These are phyloP conservation scores for Penicillium frequentans DNA, from an alignment of 2,329 filamentous ascomycete species.

Conservation along the genomic window DNA sequence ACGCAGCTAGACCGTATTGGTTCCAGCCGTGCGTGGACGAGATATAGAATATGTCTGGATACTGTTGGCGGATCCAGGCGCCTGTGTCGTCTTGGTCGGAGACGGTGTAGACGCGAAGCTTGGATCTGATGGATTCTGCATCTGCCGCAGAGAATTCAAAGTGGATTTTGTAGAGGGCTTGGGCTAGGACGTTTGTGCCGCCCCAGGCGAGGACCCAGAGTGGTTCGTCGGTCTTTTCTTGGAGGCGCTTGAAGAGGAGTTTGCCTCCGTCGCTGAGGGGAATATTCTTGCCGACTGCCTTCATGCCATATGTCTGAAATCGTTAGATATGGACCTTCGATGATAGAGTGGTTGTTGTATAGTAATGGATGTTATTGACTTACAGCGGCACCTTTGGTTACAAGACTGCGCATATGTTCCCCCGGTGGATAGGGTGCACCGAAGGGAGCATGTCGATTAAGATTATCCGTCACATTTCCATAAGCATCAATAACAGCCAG, in stretches of 20 bases:
- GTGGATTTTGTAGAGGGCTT: constrained; percentile 44
- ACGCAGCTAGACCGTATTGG: constrained; percentile 55
- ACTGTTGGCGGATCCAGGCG: constrained; percentile 56
- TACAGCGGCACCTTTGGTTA: constrained; percentile 43
- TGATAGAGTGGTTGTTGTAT: neutral
- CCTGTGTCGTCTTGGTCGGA: constrained; percentile 62
- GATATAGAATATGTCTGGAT: constrained; percentile 58
- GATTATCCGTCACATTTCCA: constrained; percentile 45
- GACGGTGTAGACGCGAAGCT: constrained; percentile 56
- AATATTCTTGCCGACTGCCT: constrained; percentile 31
- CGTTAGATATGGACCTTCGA: constrained; percentile 35
- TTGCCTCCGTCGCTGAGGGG: constrained; percentile 46
- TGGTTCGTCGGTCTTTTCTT: constrained; percentile 37
- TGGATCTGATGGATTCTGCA: constrained; percentile 38
- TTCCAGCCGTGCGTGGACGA: constrained; percentile 57
- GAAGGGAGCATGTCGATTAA: constrained; percentile 51
- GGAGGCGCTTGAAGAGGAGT: constrained; percentile 44
- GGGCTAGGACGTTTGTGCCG: constrained; percentile 54
- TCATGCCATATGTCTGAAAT: constrained; percentile 39
- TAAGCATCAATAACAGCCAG: constrained; percentile 48
- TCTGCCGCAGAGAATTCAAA: constrained; percentile 24
- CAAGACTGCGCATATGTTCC: constrained; percentile 35
- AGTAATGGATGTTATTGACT: constrained; percentile 15
- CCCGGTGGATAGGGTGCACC: constrained; percentile 44
- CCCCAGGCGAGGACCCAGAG: constrained; percentile 58